phyloP scores from a whole-genome alignment of 2,329 filamentous ascomycete genomes.

The Dendryphion nanum region DNA sequence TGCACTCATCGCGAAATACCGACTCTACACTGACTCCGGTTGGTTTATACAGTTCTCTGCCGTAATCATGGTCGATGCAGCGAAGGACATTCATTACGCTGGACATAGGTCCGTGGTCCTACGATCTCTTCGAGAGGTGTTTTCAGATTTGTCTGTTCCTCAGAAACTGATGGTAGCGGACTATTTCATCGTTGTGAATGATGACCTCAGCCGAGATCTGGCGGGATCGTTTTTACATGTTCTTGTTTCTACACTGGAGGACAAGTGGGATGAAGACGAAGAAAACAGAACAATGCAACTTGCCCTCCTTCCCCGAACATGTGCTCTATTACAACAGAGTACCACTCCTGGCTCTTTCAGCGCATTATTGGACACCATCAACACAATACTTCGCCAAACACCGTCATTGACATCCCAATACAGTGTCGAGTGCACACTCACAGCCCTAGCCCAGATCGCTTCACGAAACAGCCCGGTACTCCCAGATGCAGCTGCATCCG shows the following conservation, averaged over 20 bases:
- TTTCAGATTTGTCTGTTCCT: neutral
- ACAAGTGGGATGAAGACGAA: constrained; percentile 18
- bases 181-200: neutral
- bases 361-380: constrained; percentile 49
- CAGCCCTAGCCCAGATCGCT: constrained; percentile 32
- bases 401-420: constrained; percentile 44
- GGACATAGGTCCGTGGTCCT: constrained; percentile 1
- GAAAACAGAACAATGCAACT: constrained; percentile 26
- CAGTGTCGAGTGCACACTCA: constrained; percentile 42
- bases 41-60: constrained; percentile 25
- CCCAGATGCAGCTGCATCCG: constrained; percentile 24
- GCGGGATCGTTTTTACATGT: constrained; percentile 19
- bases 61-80: constrained; percentile 11
- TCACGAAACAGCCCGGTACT: constrained; percentile 32
- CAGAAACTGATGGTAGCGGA: neutral
- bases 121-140: neutral
- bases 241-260: constrained; percentile 29
- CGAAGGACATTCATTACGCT: constrained; percentile 14
- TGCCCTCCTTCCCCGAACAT: constrained; percentile 25
- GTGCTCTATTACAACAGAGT: constrained; percentile 41
- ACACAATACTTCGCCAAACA: constrained; percentile 40
- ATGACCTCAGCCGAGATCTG: neutral
- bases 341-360: constrained; percentile 56
- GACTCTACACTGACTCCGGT: constrained; percentile 17
- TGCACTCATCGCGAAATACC: constrained; percentile 20